Conservation (phyloP, 306 rosid genomes). For the Prunus davidiana region DNA sequence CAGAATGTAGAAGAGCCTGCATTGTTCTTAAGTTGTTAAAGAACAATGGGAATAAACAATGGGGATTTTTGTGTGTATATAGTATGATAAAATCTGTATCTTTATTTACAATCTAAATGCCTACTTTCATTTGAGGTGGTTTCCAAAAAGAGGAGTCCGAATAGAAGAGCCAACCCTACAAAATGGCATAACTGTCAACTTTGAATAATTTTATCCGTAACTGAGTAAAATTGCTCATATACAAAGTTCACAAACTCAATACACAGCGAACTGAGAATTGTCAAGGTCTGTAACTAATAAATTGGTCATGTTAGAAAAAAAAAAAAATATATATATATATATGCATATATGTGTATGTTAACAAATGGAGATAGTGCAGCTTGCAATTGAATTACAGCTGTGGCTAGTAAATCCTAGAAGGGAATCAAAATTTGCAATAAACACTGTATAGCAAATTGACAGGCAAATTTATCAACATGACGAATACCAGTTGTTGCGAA, state of each 20-base stretch:
- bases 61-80: background rate
- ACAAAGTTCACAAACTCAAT: background rate
- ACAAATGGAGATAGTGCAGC: background rate
- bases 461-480: background rate
- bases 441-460: background rate
- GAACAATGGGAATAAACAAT: background rate
- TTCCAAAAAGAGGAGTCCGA: slow-evolving; percentile 84
- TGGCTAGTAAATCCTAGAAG: background rate
- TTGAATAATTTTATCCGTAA: background rate
- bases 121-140: slow-evolving; percentile 90
- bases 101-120: slow-evolving; percentile 14
- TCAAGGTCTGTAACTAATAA: background rate
- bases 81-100: background rate
- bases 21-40: slow-evolving; percentile 13
- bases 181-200: slow-evolving; percentile 25
- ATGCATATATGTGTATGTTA: background rate
- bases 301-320: background rate
- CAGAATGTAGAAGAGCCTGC: slow-evolving; percentile 95
- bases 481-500: background rate
- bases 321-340: background rate
- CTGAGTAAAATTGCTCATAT: background rate
- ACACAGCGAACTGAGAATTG: background rate
- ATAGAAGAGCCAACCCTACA: slow-evolving; percentile 97
- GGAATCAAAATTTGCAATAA: background rate
- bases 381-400: background rate